These are phyloP conservation scores for Candida tetrigidarum DNA, from an alignment of 1,139 yeast genomes.

Conservation along the genomic window DNA sequence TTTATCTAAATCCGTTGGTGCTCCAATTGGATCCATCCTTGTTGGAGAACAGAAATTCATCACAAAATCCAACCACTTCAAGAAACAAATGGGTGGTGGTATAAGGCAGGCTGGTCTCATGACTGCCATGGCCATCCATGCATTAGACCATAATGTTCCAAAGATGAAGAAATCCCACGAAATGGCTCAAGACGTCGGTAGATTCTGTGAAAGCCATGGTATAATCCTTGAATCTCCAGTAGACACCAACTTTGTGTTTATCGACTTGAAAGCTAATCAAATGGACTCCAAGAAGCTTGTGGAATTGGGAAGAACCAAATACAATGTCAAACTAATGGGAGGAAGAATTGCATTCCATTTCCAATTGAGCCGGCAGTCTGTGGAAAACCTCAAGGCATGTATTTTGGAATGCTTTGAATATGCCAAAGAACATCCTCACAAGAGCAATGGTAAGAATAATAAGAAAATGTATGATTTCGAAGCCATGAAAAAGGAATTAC, in stretches of 20 bases:
- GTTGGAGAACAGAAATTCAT: constrained; percentile 71
- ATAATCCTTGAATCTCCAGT: constrained; percentile 73
- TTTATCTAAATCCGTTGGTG: constrained; percentile 89
- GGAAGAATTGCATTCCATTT: constrained; percentile 85
- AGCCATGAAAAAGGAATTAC: constrained; percentile 21
- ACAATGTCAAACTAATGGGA: constrained; percentile 72
- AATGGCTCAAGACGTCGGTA: constrained; percentile 70
- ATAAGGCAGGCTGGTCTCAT: constrained; percentile 88
- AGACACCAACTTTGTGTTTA: constrained; percentile 84
- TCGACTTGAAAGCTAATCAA: constrained; percentile 63
- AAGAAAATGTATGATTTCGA: constrained; percentile 38
- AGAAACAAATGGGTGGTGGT: constrained; percentile 96
- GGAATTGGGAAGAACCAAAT: constrained; percentile 55
- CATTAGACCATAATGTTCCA: constrained; percentile 75
- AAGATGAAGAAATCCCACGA: constrained; percentile 64
- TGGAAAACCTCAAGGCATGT: constrained; percentile 66
- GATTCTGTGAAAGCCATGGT: constrained; percentile 50
- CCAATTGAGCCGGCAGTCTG: constrained; percentile 69
- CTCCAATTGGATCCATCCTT: constrained; percentile 90
- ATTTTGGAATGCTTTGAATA: constrained; percentile 60
- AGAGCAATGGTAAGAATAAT: constrained; percentile 25
- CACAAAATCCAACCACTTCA: constrained; percentile 80
- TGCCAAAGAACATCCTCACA: constrained; percentile 32
- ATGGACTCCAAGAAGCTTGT: constrained; percentile 63
- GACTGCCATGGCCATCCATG: constrained; percentile 79